These are phyloP conservation scores for Verticillium isaacii DNA, from an alignment of 2,329 filamentous ascomycete genomes.

Conservation along the genomic window DNA sequence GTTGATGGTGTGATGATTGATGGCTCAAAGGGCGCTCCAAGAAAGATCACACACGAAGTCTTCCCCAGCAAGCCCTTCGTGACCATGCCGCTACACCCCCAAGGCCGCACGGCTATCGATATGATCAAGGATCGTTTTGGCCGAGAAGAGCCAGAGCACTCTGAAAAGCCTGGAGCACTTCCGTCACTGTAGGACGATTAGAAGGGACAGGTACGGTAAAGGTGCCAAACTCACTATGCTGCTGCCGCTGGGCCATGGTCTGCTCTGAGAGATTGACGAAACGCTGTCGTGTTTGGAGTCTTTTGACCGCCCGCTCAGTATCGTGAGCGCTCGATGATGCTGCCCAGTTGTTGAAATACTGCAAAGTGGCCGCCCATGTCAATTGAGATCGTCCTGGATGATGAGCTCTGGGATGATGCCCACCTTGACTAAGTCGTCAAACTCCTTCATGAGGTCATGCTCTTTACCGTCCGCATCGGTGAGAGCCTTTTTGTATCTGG, in stretches of 20 bases:
- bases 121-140: conserved; percentile 1
- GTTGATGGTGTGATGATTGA: not conserved
- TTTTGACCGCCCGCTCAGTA: conserved; percentile 70
- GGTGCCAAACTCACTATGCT: conserved; percentile 62
- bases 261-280: conserved; percentile 73
- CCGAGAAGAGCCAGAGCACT: conserved; percentile 54
- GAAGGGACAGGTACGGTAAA: conserved; percentile 12
- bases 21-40: not conserved
- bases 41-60: not conserved
- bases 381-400: not conserved
- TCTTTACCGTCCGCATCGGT: conserved; percentile 59
- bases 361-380: not conserved
- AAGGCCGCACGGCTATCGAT: not conserved
- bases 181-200: conserved; percentile 31
- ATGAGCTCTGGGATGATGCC: not conserved
- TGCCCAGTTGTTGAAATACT: conserved; percentile 82
- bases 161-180: conserved; percentile 60
- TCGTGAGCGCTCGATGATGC: conserved; percentile 67
- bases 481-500: conserved; percentile 63
- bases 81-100: not conserved
- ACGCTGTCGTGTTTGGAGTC: conserved; percentile 73
- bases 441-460: conserved; percentile 60
- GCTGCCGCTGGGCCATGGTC: conserved; percentile 66
- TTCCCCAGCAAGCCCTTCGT: not conserved
- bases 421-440: conserved; percentile 62